Conservation (phyloP, 257 asterid genomes). For the Euphrasia confusa region DNA sequence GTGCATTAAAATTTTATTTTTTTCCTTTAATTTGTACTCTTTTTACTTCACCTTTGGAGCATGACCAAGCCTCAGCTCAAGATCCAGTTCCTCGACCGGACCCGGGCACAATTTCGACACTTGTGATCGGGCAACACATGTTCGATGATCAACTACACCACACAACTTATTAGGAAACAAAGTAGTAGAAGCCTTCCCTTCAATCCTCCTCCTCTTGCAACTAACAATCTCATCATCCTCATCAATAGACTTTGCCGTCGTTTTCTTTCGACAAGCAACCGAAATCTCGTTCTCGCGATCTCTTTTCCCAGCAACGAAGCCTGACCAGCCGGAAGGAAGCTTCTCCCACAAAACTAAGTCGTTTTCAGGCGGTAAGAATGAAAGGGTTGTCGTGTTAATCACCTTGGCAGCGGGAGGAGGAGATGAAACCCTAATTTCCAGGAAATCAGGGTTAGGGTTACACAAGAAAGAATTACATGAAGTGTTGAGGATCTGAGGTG, state of each 20-base stretch:
- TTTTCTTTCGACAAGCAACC: constrained; percentile 27
- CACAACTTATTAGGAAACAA: constrained; percentile 29
- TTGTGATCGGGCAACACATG: constrained; percentile 30
- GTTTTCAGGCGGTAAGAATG: constrained; percentile 30
- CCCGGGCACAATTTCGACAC: constrained; percentile 30
- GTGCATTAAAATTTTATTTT: neutral
- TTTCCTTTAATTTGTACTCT: too few species aligned
- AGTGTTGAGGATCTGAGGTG: constrained; percentile 12
- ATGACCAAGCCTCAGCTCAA: constrained; percentile 86
- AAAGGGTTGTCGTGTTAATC: constrained; percentile 20
- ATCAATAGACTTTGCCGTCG: constrained; percentile 26
- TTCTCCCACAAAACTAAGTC: constrained; percentile 15
- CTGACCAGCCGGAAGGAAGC: constrained; percentile 43
- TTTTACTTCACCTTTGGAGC: constrained; percentile 49
- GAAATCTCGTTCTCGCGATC: constrained; percentile 29
- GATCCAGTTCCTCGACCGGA: constrained; percentile 65
- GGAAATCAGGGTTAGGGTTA: constrained; percentile 40
- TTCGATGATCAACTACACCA: constrained; percentile 27
- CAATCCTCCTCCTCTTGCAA: constrained; percentile 59
- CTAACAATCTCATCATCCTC: constrained; percentile 40
- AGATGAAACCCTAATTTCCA: constrained; percentile 56
- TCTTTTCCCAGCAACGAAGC: constrained; percentile 35
- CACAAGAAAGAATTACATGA: constrained; percentile 28
- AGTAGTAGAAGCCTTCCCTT: constrained; percentile 28
- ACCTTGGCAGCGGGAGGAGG: constrained; percentile 24